Conservation (phyloP, 2,329 filamentous ascomycete genomes). For the Aspergillus hiratsukae region DNA sequence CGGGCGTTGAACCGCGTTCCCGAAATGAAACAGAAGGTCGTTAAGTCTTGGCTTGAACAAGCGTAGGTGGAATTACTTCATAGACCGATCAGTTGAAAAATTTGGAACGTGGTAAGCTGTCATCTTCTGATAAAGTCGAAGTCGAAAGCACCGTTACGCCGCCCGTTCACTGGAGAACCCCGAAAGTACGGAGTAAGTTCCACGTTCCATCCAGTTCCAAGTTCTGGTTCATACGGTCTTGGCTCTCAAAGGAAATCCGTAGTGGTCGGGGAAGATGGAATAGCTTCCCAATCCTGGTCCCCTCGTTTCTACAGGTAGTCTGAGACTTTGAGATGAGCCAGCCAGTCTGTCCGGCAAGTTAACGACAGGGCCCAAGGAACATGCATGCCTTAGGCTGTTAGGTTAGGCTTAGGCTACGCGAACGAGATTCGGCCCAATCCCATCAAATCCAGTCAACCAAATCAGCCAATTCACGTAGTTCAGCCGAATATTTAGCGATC, state of each 20-base stretch:
- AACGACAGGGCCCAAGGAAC: neutral
- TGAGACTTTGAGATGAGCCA: too few species aligned
- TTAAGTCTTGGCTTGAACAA: slow-evolving; percentile 16
- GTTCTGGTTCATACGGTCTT: neutral
- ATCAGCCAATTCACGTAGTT: neutral
- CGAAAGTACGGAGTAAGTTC: neutral
- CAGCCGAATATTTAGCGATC: neutral
- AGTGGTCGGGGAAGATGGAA: slow-evolving; percentile 7
- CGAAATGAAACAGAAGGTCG: slow-evolving; percentile 19
- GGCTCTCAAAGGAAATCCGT: neutral
- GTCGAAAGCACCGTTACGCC: neutral
- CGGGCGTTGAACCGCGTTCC: slow-evolving; percentile 18
- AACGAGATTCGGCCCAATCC: neutral
- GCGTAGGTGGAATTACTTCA: slow-evolving; percentile 3
- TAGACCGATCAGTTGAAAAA: too few species aligned
- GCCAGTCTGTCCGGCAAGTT: too few species aligned
- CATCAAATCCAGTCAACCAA: neutral
- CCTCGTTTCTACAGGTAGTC: slow-evolving; percentile 5
- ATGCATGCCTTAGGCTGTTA: neutral
- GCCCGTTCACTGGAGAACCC: slow-evolving; percentile 2
- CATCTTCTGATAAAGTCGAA: neutral
- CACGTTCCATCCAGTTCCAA: neutral
- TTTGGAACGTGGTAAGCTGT: slow-evolving; percentile 5
- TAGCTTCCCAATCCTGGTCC: slow-evolving; percentile 2
- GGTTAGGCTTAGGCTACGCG: neutral